Conservation (phyloP, 768 basidiomycete species). For the Dacryopinax spathularia region DNA sequence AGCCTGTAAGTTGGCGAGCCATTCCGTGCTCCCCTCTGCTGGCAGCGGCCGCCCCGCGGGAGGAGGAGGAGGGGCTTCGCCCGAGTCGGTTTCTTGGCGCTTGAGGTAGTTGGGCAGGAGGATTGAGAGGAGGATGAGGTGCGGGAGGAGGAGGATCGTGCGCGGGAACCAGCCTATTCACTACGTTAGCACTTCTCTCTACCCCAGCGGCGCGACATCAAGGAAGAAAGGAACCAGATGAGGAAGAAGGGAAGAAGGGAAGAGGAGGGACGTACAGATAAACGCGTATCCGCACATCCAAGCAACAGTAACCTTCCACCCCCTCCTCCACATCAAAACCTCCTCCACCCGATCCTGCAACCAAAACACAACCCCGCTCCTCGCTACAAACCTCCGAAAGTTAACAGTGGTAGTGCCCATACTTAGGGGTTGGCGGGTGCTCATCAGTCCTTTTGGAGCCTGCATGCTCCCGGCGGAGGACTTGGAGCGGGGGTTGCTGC, state of each 20-base stretch:
- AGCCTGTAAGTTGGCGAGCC: conserved; percentile 76
- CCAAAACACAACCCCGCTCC: conserved; percentile 74
- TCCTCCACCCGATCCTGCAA: conserved; percentile 79
- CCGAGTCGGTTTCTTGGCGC: conserved; percentile 13
- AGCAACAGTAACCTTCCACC: conserved; percentile 52
- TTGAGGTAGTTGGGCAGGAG: conserved; percentile 54
- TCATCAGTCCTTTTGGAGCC: conserved; percentile 2
- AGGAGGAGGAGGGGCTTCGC: conserved; percentile 21
- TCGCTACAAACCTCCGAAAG: conserved; percentile 66
- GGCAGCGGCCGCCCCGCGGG: conserved; percentile 20
- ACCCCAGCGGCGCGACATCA: too few species aligned
- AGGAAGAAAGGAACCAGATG: background rate
- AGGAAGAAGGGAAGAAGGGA: background rate
- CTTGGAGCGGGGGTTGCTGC: background rate
- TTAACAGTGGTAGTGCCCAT: conserved; percentile 64
- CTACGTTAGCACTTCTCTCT: background rate
- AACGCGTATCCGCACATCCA: conserved; percentile 72
- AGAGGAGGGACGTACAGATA: conserved; percentile 42
- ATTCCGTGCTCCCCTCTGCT: conserved; percentile 56
- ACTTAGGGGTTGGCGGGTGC: conserved; percentile 40
- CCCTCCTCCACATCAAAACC: conserved; percentile 64
- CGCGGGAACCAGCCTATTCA: conserved; percentile 60
- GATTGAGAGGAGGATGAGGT: conserved; percentile 43
- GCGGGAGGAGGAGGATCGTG: conserved; percentile 55
- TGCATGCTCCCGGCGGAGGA: background rate